Base-by-base conservation (phyloP, 1,284 basidiomycete species). In the Tilletia setariae region DNA sequence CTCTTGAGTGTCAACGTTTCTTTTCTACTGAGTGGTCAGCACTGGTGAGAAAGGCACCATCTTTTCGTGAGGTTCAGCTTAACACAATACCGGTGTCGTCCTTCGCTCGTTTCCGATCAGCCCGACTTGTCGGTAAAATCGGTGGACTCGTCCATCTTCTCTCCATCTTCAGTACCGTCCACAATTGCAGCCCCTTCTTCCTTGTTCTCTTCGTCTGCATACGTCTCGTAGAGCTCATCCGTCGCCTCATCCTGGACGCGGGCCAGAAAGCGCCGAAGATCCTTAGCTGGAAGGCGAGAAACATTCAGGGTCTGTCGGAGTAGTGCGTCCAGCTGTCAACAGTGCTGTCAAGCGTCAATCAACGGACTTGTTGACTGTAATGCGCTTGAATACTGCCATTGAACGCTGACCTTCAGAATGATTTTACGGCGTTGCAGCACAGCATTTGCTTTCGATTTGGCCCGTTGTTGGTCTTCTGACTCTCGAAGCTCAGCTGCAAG, bases 401-500 rank as follows among this genome's bases (percentile, higher is more conserved):
- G n/a, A n/a, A n/a, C n/a, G 11, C 63, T 76, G 84, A 91, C 91
- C 86, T 86, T 85, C 28, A 91, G 83, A 47, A 93, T 82, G 1
- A 88, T 88, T 78, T 89, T 90, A 62, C 91, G 86, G 65, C 90
- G 85, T 25, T 85, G 80, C 0, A 87, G 86, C 67, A 89, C 84
- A 75, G 87, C 87, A 70, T 83, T 88, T 59, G 87, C 88, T 21
- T 43, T 63, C 21, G 35, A 40, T 25, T 40, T 42, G 61, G 47
- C 47, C 8, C 47, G 47, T 49, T 49, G 47, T 8, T 23, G 47
- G n/a, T 49, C 47, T 49, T 49, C 47, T 8, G 47, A 19, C 3
- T 49, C 61, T 6, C 61, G 61, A 16, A 63, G 32, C 13, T 32
- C 32, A 4, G 21, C 32, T 9, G 61, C 32, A 6, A 63, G 35